Conservation (phyloP, 2,329 filamentous ascomycete species). For the Monosporascus sp. region DNA sequence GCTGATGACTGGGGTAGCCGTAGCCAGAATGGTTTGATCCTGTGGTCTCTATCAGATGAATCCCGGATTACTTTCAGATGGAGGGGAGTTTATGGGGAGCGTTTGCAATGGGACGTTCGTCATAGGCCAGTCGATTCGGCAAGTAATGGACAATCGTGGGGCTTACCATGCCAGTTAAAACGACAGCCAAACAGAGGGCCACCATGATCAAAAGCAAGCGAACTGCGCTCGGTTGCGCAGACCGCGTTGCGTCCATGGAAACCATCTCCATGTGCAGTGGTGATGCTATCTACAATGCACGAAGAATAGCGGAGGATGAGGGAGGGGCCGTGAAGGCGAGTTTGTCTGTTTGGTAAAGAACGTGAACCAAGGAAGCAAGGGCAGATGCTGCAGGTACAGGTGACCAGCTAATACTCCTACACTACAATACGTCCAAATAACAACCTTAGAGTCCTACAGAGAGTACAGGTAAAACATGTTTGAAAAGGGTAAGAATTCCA, state of each 20-base stretch:
- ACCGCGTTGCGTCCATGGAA: background rate
- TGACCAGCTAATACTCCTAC: no score
- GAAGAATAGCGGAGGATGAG: no score
- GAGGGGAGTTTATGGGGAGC: no score
- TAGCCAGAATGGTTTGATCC: slow-evolving; percentile 29
- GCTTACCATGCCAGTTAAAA: slow-evolving; percentile 10
- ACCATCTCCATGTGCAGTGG: background rate
- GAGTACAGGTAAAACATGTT: no score
- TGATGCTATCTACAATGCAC: background rate
- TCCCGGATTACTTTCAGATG: no score
- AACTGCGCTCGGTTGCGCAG: background rate
- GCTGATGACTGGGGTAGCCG: slow-evolving; percentile 27
- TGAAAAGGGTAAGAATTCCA: no score
- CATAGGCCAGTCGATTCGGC: background rate
- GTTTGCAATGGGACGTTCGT: background rate
- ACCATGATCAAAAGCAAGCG: slow-evolving; percentile 1
- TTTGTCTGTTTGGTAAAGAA: no score
- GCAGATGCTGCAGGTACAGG: no score
- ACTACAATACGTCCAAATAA: no score
- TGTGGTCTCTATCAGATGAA: background rate
- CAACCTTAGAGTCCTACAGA: no score
- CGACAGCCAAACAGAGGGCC: slow-evolving; percentile 6
- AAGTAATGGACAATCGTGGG: background rate
- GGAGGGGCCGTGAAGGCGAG: no score
- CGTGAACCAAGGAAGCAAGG: no score